Evolutionary conservation across 768 basidiomycete species (phyloP), one percentile per base, ranked within the genome.

Genomic region (Pleurotus citrinopileatus): DNA sequence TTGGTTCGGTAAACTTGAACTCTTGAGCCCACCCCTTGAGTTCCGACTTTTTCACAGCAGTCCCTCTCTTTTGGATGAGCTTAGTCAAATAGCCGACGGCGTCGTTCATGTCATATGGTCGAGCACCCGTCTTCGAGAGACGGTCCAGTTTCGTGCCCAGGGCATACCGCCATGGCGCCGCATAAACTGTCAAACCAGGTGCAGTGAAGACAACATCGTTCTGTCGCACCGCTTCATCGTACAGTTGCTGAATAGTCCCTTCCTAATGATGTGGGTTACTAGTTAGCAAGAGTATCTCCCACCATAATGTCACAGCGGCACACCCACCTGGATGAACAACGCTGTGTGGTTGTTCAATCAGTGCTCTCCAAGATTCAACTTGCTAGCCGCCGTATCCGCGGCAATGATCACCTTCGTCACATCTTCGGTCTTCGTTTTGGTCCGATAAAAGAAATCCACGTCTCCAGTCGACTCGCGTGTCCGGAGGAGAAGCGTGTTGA

Each of bases 91-190:
- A 60, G 19, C 29, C 55, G 3, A 47, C 34, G 2, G 59, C 59
- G 34, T 60, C 59, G 27, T 20, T 36, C 28, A 57, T 60, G 50
- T 60, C 55, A 28, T 60, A 60, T 10, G 36, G 15, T 13, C 42
- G 22, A 2, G 59, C 22, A 25, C 54, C 47, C 4, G 34, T 2
- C 27, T 59, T 59, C 20, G 13, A 22, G 5, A 52, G 20, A 22
- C 54, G 55, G 29, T 59, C 59, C 28, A 56, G 37, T 40, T 60
- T 60, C n/a, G 54, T 37, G 12, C 27, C 42, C 4, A 58, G 47
- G 34, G 27, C 53, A 27, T 60, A 60, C 22, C 34, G 26, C 55
- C 59, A 60, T 19, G 59, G 59, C 12, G 48, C 55, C 17, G 59
- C 59, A 5, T 55, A 47, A 32, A 60, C 59, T 22, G 22, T 59